These are phyloP conservation scores for Chenopodium suecicum DNA, from an alignment of 148 eudicot species.

Conservation along the genomic window DNA sequence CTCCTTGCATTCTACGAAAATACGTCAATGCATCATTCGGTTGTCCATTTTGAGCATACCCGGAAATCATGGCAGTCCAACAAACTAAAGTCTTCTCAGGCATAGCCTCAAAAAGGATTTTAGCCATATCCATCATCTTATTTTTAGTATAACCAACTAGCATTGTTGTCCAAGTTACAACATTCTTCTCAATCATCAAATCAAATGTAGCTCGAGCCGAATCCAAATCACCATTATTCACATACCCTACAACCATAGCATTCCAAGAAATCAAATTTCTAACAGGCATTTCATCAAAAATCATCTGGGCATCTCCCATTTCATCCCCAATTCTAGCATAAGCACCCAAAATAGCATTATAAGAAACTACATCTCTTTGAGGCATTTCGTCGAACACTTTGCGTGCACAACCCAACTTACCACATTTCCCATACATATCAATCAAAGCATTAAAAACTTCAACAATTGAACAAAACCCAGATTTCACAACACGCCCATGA, in stretches of 20 bases:
- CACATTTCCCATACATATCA: constrained; percentile 48
- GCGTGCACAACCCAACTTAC: constrained; percentile 34
- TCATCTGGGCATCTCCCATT: constrained; percentile 32
- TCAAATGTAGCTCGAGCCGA: constrained; percentile 32
- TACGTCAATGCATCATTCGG: constrained; percentile 35
- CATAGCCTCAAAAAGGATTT: constrained; percentile 33
- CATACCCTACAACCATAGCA: constrained; percentile 47
- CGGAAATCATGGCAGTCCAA: constrained; percentile 47
- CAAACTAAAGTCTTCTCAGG: constrained; percentile 40
- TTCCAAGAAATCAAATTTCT: constrained; percentile 47
- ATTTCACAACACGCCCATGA: constrained; percentile 28
- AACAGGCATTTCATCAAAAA: constrained; percentile 40
- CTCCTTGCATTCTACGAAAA: constrained; percentile 32
- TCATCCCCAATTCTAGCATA: constrained; percentile 30
- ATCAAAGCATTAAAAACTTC: constrained; percentile 35
- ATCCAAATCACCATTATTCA: constrained; percentile 34
- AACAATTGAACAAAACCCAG: constrained; percentile 37
- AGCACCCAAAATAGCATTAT: constrained; percentile 43
- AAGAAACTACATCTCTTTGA: constrained; percentile 38
- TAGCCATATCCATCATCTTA: constrained; percentile 38
- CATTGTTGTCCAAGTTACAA: constrained; percentile 46
- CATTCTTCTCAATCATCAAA: constrained; percentile 32
- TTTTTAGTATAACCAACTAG: constrained; percentile 41
- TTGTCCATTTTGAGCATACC: constrained; percentile 36
- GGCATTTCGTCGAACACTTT: constrained; percentile 42